Conservation (phyloP, 2,329 filamentous ascomycete genomes). For the Clarireedia monteithiana region DNA sequence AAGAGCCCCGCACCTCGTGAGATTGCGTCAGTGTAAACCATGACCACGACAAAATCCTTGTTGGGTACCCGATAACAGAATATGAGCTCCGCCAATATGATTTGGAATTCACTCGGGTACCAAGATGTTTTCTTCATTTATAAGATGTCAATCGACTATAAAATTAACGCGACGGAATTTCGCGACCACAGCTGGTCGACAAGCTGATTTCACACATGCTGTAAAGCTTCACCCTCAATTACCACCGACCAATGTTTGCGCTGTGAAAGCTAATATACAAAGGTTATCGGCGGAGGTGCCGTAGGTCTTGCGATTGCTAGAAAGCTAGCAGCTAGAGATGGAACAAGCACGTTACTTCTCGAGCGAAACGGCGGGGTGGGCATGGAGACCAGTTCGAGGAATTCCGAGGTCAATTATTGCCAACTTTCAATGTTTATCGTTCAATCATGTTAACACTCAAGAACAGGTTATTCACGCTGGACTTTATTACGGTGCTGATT, state of each 20-base stretch:
- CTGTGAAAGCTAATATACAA: neutral
- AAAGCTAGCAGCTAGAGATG: slow-evolving; percentile 49
- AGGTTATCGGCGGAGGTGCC: slow-evolving; percentile 54
- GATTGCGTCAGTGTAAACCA: slow-evolving; percentile 7
- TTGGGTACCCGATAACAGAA: too few relatives aligned
- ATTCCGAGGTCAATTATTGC: slow-evolving; percentile 46
- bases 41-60: neutral
- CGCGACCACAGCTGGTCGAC: slow-evolving; percentile 16
- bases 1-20: slow-evolving; percentile 12
- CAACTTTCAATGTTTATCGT: neutral
- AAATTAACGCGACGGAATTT: slow-evolving; percentile 17
- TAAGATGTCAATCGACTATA: slow-evolving; percentile 12
- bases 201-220: slow-evolving; percentile 30
- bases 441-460: neutral
- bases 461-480: slow-evolving; percentile 85
- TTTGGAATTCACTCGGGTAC: neutral
- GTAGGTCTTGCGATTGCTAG: slow-evolving; percentile 62
- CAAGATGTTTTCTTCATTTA: slow-evolving; percentile 13
- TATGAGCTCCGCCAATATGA: too few relatives aligned
- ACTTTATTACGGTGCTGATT: slow-evolving; percentile 56
- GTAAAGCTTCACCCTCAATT: slow-evolving; percentile 14
- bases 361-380: slow-evolving; percentile 58
- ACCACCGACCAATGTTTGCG: neutral
- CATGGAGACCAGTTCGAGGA: slow-evolving; percentile 63
- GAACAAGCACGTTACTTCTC: slow-evolving; percentile 56